Percentiles rank a stretch among this genome's conserved stretches.
These are phyloP conservation scores for Aspergillus sclerotioniger DNA, from an alignment of 495 filamentous ascomycete species.

Conservation along the genomic window DNA sequence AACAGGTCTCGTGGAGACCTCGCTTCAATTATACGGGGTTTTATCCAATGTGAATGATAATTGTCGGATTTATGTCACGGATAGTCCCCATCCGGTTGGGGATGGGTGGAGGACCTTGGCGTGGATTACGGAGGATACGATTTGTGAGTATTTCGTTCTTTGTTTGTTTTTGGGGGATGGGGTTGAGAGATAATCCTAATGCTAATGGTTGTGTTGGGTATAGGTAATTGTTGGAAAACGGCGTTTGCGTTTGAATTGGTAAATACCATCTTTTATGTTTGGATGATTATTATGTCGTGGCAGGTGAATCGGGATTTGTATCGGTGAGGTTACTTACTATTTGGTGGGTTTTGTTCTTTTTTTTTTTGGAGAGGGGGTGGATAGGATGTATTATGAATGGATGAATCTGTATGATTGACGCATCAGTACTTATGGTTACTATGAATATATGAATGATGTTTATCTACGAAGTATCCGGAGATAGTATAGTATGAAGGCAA, in stretches of 20 bases:
- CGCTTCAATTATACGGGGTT: constrained; percentile 85
- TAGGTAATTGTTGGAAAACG: constrained; percentile 58
- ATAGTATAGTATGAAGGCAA: no score
- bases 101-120: constrained; percentile 72
- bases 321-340: no score
- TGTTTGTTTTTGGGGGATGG: constrained; percentile 5
- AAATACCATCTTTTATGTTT: constrained; percentile 80
- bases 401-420: no score
- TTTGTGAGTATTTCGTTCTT: constrained; percentile 58
- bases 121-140: constrained; percentile 81
- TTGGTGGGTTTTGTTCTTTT: constrained; percentile 17
- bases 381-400: background rate
- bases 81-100: constrained; percentile 49
- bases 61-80: constrained; percentile 71
- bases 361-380: constrained; percentile 11
- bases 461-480: constrained; percentile 5
- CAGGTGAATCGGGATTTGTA: constrained; percentile 73
- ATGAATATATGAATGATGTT: background rate
- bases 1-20: constrained; percentile 85
- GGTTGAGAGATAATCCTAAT: no score
- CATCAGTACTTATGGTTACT: background rate
- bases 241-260: constrained; percentile 67
- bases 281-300: constrained; percentile 92
- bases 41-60: constrained; percentile 70
- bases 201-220: constrained; percentile 1